Base-by-base conservation (phyloP, 768 basidiomycete species). In the Boletellus emodensis region DNA sequence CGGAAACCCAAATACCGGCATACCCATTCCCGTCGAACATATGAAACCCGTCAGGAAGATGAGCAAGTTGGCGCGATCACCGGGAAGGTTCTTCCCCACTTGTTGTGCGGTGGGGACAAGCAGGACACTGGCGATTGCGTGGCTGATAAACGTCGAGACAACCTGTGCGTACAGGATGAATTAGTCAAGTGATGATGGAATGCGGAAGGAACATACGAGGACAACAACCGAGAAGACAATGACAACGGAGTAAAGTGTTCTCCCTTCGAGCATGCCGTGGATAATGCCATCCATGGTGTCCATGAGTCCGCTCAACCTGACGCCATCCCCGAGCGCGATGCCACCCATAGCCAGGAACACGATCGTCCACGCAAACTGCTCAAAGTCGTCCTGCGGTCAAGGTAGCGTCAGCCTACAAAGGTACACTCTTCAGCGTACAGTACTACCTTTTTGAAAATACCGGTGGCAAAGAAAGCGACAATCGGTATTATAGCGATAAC, bases 1-100 rank as follows among this genome's bases (percentile, higher is more conserved):
- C 0, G 95, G 95, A 76, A 98, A 99, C n/a, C 96, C 96, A 54
- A 90, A 94, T 35, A 98, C 94, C 3, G 95, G 94, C 80, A 98
- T 90, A 11, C 92, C 95, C 96, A 99, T 99, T 1, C 95, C 96
- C 6, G 91, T 76, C 3, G 92, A 94, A 65, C 95, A 97, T 44
- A 96, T 87, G 52, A 97, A 74, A 13, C 82, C 93, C 33, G 94
- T 96, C 58, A 94, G 80, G 72, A 99, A 95, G 61, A 98, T 89
- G 56, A 99, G 81, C 9, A 98, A 71, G 58, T 92, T 86, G 39
- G 80, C 74, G 55, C 87, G 88, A 40, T 84, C 72, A 0, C 82
- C 82, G 9, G 72, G 70, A 41, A 97, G 74, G 42, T 80, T 87
- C n/a, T 75, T 71, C 8, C 93, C 96, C 17, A 98, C 88, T 71